These are phyloP conservation scores for Penicillium sp. DNA, from an alignment of 2,329 filamentous ascomycete species.

Conservation along the genomic window DNA sequence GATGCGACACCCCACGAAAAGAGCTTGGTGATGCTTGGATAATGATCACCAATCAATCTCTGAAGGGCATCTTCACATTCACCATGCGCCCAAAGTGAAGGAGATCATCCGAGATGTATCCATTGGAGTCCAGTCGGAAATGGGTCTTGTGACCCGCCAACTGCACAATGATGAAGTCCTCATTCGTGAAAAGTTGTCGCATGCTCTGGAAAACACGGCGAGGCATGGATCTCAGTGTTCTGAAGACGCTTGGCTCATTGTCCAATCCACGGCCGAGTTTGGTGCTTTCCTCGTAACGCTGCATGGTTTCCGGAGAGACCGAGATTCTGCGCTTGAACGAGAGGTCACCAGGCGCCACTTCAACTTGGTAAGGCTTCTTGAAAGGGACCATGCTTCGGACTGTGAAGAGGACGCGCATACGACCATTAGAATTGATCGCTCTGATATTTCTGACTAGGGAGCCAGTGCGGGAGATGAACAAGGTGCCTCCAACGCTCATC, in stretches of 20 bases:
- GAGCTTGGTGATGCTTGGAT: neutral
- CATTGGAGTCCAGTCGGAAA: conserved; percentile 34
- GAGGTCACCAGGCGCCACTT: conserved; percentile 22
- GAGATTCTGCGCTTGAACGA: conserved; percentile 24
- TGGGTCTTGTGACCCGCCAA: conserved; percentile 29
- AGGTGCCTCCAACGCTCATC: conserved; percentile 53
- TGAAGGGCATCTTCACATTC: conserved; percentile 5
- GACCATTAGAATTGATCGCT: conserved; percentile 37
- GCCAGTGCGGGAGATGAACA: conserved; percentile 51
- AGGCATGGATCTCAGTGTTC: conserved; percentile 23
- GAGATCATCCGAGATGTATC: conserved; percentile 30
- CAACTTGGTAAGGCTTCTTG: conserved; percentile 28
- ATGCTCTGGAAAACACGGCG: conserved; percentile 30
- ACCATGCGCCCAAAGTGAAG: conserved; percentile 22
- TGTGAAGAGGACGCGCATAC: conserved; percentile 28
- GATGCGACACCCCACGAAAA: no score
- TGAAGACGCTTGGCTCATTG: conserved; percentile 25
- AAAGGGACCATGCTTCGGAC: conserved; percentile 35
- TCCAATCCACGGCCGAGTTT: conserved; percentile 10
- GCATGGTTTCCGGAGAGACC: conserved; percentile 25
- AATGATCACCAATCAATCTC: neutral
- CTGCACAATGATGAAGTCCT: conserved; percentile 35
- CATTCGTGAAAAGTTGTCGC: conserved; percentile 34
- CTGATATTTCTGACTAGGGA: conserved; percentile 53
- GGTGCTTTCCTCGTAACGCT: conserved; percentile 16